A percentile compares a stretch with the other conserved stretches of the same genome.
These are phyloP conservation scores for Ogataea haglerorum DNA, from an alignment of 805 yeast species.

Conservation along the genomic window DNA sequence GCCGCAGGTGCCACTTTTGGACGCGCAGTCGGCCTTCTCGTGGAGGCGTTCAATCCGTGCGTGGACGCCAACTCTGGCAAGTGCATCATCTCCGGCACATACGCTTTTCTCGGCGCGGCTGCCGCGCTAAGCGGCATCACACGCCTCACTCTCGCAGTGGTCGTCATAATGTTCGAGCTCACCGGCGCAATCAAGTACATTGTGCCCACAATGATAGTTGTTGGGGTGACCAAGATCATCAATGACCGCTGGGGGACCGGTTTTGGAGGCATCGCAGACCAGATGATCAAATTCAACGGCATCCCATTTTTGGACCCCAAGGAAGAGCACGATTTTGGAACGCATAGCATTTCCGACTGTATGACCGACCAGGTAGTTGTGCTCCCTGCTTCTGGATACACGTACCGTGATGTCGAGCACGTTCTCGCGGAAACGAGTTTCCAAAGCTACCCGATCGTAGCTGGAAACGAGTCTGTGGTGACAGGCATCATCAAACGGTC, in stretches of 20 bases:
- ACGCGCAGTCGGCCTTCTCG: constrained; percentile 73
- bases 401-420: constrained; percentile 33
- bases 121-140: constrained; percentile 94
- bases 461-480: constrained; percentile 33
- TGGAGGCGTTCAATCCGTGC: constrained; percentile 45
- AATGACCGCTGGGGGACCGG: constrained; percentile 70
- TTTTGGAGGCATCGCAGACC: constrained; percentile 87
- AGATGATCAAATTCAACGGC: constrained; percentile 86
- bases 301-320: constrained; percentile 75
- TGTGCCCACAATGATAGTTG: constrained; percentile 94
- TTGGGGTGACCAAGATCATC: constrained; percentile 81
- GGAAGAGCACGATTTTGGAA: constrained; percentile 60
- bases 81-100: constrained; percentile 90
- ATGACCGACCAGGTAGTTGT: constrained; percentile 50
- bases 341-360: constrained; percentile 47
- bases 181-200: constrained; percentile 93
- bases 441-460: constrained; percentile 55
- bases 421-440: constrained; percentile 35
- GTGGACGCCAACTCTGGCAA: constrained; percentile 33
- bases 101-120: constrained; percentile 94
- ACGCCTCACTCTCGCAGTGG: constrained; percentile 87
- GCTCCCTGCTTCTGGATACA: constrained; percentile 37
- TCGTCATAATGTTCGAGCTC: constrained; percentile 90
- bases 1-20: constrained; percentile 96
- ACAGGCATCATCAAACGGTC: constrained; percentile 45